Base-by-base conservation (phyloP, 495 filamentous ascomycete species). In the Echria macrotheca region DNA sequence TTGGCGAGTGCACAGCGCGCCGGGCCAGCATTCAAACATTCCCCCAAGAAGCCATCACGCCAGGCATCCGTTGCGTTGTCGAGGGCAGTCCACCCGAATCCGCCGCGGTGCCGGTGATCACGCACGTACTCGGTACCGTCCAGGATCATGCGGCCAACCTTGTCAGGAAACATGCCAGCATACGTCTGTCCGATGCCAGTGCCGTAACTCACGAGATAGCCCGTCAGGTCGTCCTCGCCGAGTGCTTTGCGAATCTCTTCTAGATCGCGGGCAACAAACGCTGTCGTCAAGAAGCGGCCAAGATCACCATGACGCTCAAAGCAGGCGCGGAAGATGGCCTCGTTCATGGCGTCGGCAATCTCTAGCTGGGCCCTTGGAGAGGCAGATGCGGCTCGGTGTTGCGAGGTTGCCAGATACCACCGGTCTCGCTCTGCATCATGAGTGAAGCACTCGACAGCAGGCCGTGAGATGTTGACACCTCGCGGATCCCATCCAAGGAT, bases 201-300 rank as follows among this genome's bases (percentile, higher is more conserved):
- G 3, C 84, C 84, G 54, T 87, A 87, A n/a, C 78, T 83, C 12
- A 84, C 75, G 8, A 84, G 77, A 69, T 83, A 84, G 39, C 79
- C 84, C 5, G 78, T 69, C 15, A 85, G 17, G 42, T 72, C 68
- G 17, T 68, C 64, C 53, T 76, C 69, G 22, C 63, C 67, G 32
- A 76, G 69, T 2, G 69, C 67, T 33, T 67, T 72, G 17, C 74
- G 65, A 47, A 77, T 77, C 50, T 72, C 67, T 22, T 77, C 65
- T 56, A 77, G 61, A 53, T 79, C 74, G 22, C 68, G 64, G 8
- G 70, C 69, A 8, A 77, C 73, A 36, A 69, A 62, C 0, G 70
- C 64, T 19, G 72, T 75, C 32, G 58, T 54, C 2, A 73, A 39
- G 32, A 75, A 75, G 12, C 67, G 66, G 6, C 57, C 59, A 1